A percentile compares a stretch with the other conserved stretches of the same genome.
These are phyloP conservation scores for Flaveria brownii DNA, from an alignment of 129 eudicot genomes.

Conservation along the genomic window DNA sequence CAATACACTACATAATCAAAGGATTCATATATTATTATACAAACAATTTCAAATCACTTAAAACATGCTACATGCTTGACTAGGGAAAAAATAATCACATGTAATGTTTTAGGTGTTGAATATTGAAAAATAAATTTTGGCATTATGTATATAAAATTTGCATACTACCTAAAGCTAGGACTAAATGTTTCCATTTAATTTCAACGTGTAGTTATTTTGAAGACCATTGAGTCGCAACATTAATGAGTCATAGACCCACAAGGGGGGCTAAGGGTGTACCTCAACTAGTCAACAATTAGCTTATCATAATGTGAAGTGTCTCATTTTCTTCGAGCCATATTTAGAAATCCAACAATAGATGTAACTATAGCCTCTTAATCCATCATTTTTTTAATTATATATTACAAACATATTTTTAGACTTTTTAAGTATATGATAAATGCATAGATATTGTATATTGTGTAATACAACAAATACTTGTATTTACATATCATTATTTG, in stretches of 20 bases:
- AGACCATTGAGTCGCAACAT: slow-evolving; percentile 15
- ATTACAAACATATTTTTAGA: not conserved
- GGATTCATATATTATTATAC: not conserved
- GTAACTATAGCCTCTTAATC: not conserved
- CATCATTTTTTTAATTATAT: slow-evolving; percentile 1
- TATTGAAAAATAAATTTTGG: slow-evolving; percentile 1
- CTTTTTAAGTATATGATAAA: not conserved
- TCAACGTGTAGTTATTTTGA: not conserved
- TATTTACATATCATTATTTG: not conserved
- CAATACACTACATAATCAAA: not conserved
- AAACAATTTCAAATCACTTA: not conserved
- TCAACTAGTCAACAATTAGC: slow-evolving; percentile 25
- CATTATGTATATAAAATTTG: slow-evolving; percentile 23
- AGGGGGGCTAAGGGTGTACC: slow-evolving; percentile 9
- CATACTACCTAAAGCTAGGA: slow-evolving; percentile 24
- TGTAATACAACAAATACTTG: not conserved
- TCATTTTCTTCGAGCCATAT: slow-evolving; percentile 10
- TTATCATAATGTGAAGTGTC: slow-evolving; percentile 23
- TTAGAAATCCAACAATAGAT: slow-evolving; percentile 12
- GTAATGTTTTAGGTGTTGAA: slow-evolving; percentile 22
- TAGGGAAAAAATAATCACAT: slow-evolving; percentile 20
- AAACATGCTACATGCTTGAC: slow-evolving; percentile 11
- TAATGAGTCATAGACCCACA: slow-evolving; percentile 31
- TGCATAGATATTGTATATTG: not conserved
- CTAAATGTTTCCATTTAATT: slow-evolving; percentile 28